Base-by-base conservation (phyloP, 352 stramenopile species). In the Phytophthora syringae region DNA sequence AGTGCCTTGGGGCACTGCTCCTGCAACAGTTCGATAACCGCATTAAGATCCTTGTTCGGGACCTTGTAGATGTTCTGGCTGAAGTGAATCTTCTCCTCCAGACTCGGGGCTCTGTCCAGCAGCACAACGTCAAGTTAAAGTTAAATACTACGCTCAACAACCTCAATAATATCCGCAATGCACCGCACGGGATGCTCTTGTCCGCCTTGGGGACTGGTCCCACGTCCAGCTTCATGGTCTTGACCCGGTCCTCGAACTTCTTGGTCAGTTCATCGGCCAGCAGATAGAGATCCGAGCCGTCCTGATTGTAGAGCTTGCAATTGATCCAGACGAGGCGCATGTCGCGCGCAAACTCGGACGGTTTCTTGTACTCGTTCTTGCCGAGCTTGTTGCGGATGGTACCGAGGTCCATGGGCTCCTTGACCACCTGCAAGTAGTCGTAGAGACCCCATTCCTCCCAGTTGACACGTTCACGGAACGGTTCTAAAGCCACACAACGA, bases 21-120 rank as follows among this genome's bases (percentile, higher is more conserved):
- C 13, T 96, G 79, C 42, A 97, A 76, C 60, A 94, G 76, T 44
- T 93, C 72, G 28, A 97, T 79, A 52, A 97, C 62, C n/a, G 71
- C 70, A 12, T 74, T 76, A 0, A 97, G 74, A 25, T 97, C 88
- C 24, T 93, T 84, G 40, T 59, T 68, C 20, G 80, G 58, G 21
- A 97, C 62, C 71, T 95, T 93, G 83, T 96, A 97, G 43, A 97
- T 93, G 75, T 94, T 92, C 49, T 96, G 88, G 60, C 88, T 94
- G 47, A 97, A 93, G 42, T 79, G 60, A 28, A 95, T 89, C 70
- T 94, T 94, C 51, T 93, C 86, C 40, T 93, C 86, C 22, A 90
- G 65, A 42, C 78, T 85, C 28, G 88, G 87, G n/a, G 89, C 70
- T 27, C 89, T 96, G 37, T 13, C 25, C 52, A 72, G 18, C 24